phyloP scores from a whole-genome alignment of 768 basidiomycete species.

The Lepiota brunneoincarnata region DNA sequence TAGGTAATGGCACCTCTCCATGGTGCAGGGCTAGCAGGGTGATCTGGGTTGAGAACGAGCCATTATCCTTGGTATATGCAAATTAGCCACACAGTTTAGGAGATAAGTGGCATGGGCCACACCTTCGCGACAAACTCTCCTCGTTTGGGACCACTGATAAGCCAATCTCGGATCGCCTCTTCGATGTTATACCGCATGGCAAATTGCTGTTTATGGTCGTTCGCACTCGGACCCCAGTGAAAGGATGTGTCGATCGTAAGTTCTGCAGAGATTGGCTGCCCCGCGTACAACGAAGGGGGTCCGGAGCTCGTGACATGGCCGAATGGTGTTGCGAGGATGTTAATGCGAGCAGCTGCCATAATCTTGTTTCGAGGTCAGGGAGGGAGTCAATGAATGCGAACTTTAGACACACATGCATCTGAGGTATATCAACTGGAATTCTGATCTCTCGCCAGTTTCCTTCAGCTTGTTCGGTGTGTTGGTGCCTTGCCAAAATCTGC shows the following conservation, averaged over 20 bases:
- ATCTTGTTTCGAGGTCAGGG: conserved; percentile 42
- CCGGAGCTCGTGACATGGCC: conserved; percentile 22
- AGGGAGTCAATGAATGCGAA: conserved; percentile 10
- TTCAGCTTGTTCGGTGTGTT: conserved; percentile 34
- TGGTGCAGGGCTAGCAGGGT: conserved; percentile 87
- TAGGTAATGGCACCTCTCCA: conserved; percentile 76
- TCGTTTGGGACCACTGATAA: conserved; percentile 84
- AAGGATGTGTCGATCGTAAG: conserved; percentile 71
- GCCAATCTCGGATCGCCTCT: conserved; percentile 81
- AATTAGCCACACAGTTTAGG: conserved; percentile 8
- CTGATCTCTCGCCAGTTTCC: conserved; percentile 70
- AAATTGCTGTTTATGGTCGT: conserved; percentile 41
- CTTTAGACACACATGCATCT: conserved; percentile 60
- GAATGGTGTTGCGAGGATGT: conserved; percentile 45
- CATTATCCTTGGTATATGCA: conserved; percentile 48
- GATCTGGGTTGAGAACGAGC: conserved; percentile 56
- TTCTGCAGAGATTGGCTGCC: conserved; percentile 75
- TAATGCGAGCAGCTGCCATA: conserved; percentile 56
- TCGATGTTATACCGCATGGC: conserved; percentile 78
- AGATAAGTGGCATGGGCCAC: conserved; percentile 19
- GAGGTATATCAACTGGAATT: conserved; percentile 85
- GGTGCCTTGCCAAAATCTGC: conserved; percentile 43
- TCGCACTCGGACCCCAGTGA: conserved; percentile 63
- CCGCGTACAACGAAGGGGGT: conserved; percentile 65
- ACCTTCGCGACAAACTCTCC: conserved; percentile 80